Conservation (phyloP, 768 basidiomycete species). For the Lactarius psammicola region DNA sequence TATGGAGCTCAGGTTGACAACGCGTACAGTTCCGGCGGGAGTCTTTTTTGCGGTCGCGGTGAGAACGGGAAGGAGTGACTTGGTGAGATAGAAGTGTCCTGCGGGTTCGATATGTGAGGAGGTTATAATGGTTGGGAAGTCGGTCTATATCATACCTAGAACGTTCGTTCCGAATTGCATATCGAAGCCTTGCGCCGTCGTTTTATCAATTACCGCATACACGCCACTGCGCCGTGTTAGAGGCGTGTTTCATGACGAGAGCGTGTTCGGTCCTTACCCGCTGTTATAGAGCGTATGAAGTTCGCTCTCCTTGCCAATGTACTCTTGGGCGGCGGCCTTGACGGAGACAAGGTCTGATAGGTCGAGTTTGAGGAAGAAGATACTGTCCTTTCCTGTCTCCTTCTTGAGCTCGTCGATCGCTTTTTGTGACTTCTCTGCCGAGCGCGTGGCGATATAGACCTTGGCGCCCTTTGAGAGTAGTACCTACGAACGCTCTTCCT, state of each 20-base stretch:
- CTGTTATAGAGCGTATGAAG: constrained; percentile 39
- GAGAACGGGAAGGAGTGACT: constrained; percentile 36
- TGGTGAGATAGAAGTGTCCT: constrained; percentile 39
- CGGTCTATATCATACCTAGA: constrained; percentile 26
- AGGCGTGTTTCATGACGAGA: neutral
- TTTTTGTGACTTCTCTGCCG: constrained; percentile 26
- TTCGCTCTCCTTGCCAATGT: constrained; percentile 31
- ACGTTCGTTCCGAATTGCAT: constrained; percentile 39
- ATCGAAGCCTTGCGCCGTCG: constrained; percentile 37
- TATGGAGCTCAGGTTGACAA: constrained; percentile 32
- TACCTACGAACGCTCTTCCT: constrained; percentile 26
- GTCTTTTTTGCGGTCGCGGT: constrained; percentile 34
- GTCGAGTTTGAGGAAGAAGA: constrained; percentile 39
- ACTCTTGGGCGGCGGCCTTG: constrained; percentile 39
- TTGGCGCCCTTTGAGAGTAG: constrained; percentile 35
- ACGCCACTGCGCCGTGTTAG: constrained; percentile 34
- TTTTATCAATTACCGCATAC: constrained; percentile 33
- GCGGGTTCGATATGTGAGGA: neutral
- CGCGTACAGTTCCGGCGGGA: constrained; percentile 34
- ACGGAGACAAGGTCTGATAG: constrained; percentile 38
- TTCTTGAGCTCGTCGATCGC: constrained; percentile 30
- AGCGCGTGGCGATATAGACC: constrained; percentile 36
- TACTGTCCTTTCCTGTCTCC: constrained; percentile 23
- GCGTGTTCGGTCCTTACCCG: constrained; percentile 29
- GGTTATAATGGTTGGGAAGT: neutral